Percentiles rank a stretch among this genome's conserved stretches.
Conservation (phyloP, 2,329 filamentous ascomycete genomes). For the Aspergillus hortae region DNA sequence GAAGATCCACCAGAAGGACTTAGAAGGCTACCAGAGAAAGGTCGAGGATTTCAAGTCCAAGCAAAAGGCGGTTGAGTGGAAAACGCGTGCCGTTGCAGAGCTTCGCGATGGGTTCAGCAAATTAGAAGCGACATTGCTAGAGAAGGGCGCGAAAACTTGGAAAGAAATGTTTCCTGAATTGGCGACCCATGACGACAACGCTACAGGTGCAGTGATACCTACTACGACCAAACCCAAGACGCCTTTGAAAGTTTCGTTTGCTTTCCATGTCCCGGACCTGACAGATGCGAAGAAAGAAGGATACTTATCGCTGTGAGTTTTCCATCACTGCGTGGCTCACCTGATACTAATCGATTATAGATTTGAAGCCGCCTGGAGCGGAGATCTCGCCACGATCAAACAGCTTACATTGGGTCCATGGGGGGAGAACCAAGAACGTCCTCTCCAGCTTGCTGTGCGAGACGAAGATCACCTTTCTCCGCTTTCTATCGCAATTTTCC, state of each 20-base stretch:
- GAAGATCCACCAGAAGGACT: conserved; percentile 34
- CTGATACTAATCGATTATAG: conserved; percentile 42
- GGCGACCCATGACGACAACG: neutral
- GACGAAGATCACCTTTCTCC: conserved; percentile 55
- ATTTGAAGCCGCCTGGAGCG: conserved; percentile 66
- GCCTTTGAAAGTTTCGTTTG: conserved; percentile 50
- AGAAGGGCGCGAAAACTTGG: conserved; percentile 64
- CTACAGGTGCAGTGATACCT: neutral
- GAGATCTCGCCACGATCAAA: conserved; percentile 61
- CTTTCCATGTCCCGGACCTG: conserved; percentile 48
- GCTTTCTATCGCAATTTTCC: conserved; percentile 65
- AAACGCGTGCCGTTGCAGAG: conserved; percentile 53
- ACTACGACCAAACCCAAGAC: conserved; percentile 7
- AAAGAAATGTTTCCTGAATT: conserved; percentile 58
- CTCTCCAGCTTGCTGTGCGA: conserved; percentile 60
- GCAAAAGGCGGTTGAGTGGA: conserved; percentile 44
- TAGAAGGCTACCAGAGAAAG: conserved; percentile 24
- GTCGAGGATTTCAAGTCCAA: neutral
- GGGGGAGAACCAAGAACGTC: conserved; percentile 50
- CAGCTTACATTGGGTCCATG: conserved; percentile 25
- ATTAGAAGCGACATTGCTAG: conserved; percentile 54
- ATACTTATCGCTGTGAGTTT: conserved; percentile 60
- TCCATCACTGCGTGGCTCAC: conserved; percentile 24
- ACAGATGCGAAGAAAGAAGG: conserved; percentile 54
- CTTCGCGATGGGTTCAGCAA: conserved; percentile 52